These are phyloP conservation scores for Salix arbutifolia DNA, from an alignment of 345 rosid genomes.

Conservation along the genomic window DNA sequence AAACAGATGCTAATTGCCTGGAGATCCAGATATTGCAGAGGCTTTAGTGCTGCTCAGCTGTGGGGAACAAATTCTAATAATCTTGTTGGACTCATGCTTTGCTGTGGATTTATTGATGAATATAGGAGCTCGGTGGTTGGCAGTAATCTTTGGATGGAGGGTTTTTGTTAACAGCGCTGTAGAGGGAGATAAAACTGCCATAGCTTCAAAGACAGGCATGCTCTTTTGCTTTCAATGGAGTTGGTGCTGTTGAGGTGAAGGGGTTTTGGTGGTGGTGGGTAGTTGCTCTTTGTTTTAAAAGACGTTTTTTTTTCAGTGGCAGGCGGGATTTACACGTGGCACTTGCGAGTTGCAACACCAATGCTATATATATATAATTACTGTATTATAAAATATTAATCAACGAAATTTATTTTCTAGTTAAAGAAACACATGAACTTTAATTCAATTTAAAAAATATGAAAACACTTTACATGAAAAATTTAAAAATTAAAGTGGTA, in stretches of 20 bases:
- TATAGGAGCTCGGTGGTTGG: background rate
- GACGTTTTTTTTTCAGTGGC: conserved; percentile 18
- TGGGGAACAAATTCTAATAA: background rate
- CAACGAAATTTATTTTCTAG: too few relatives aligned
- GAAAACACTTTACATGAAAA: too few relatives aligned
- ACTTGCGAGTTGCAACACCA: too few relatives aligned
- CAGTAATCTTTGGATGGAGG: background rate
- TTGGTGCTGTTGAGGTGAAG: background rate
- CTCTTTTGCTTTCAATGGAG: background rate
- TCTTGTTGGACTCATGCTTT: background rate
- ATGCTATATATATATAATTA: too few relatives aligned
- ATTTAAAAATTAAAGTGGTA: too few relatives aligned
- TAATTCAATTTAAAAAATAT: too few relatives aligned
- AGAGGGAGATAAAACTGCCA: background rate
- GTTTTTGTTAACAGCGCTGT: background rate
- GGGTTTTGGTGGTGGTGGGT: background rate
- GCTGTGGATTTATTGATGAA: background rate
- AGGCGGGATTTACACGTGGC: conserved; percentile 36
- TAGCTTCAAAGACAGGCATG: background rate
- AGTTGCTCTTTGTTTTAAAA: background rate
- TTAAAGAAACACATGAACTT: too few relatives aligned
- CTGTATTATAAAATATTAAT: too few relatives aligned
- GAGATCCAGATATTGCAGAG: conserved; percentile 39
- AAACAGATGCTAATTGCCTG: conserved; percentile 38
- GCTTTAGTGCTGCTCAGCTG: background rate